These are phyloP conservation scores for Datisca glomerata DNA, from an alignment of 306 rosid genomes.

Conservation along the genomic window DNA sequence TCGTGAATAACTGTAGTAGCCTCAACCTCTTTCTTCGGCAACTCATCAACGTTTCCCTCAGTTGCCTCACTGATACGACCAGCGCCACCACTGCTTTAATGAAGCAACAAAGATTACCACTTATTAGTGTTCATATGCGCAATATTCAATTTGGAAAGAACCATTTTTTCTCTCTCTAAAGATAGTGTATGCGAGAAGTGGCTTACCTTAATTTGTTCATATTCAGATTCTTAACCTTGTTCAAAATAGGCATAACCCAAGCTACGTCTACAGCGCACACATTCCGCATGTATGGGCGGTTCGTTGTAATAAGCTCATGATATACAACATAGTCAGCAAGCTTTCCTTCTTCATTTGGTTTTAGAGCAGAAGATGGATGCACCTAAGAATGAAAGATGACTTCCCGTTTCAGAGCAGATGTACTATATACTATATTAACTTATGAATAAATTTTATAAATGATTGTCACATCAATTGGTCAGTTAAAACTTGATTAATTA, in stretches of 20 bases:
- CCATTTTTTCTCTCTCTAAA: background rate
- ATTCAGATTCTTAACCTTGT: conserved; percentile 67
- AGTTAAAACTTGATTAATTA: no score
- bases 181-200: conserved; percentile 1
- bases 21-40: conserved; percentile 39
- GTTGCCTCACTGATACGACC: conserved; percentile 25
- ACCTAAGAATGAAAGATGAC: conserved; percentile 40
- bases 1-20: conserved; percentile 30
- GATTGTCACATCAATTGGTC: no score
- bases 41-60: conserved; percentile 28
- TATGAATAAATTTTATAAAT: no score
- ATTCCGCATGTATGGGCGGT: conserved; percentile 77
- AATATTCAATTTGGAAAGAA: conserved; percentile 8
- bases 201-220: conserved; percentile 61
- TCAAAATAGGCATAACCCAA: conserved; percentile 59
- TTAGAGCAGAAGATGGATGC: conserved; percentile 70
- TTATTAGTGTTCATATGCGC: conserved; percentile 5
- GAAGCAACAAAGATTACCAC: conserved; percentile 6
- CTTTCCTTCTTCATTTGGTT: conserved; percentile 64
- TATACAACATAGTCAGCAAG: conserved; percentile 80
- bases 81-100: conserved; percentile 53
- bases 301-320: conserved; percentile 84
- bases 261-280: conserved; percentile 61
- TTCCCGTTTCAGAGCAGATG: conserved; percentile 11
- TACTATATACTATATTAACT: no score